Base-by-base conservation (phyloP, 257 asterid genomes). In the Solanum sitiens region DNA sequence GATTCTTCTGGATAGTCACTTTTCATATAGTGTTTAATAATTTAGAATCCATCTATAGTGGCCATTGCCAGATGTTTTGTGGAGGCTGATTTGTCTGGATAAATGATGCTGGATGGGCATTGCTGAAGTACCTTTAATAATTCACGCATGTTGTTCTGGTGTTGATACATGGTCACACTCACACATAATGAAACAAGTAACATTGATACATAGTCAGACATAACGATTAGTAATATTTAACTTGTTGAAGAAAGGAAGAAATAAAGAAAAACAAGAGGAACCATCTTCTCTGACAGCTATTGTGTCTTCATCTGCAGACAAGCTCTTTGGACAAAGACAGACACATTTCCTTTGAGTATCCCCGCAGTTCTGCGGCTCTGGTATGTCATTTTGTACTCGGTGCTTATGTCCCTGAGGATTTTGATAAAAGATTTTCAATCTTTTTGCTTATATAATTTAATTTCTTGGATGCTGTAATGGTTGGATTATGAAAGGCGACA, bases 301-400 rank as follows among this genome's bases (percentile, higher is more conserved):
- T 73, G 84, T 84, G 79, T 89, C 50, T 83, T 88, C 87, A 87
- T 86, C 18, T 89, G 92, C 96, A 97, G 99, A 83, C 95, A 13
- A 92, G 93, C 87, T 90, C 84, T 90, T 91, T 90, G 84, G 98
- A 96, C 70, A 97, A 93, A 76, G 98, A 94, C 85, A 94, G 89
- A 87, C 92, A 93, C 86, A 88, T 96, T 83, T 91, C 98, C 47
- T 96, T 97, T 91, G 96, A 93, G 89, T 88, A 90, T 88, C 93
- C 94, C 39, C 90, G 85, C 86, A 88, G 42, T 5, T 83, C 93
- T 87, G 96, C 91, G 86, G 87, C 91, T 87, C 89, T 83, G 96
- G 99, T 96, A 93, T 15, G 50, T 84, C 87, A 56, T n/a, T 40
- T 32, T 73, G 39, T n/a, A 6, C 76, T 56, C 68, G 2, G 82